phyloP scores from a whole-genome alignment of 2,329 filamentous ascomycete species.

The Aplosporella prunicola region DNA sequence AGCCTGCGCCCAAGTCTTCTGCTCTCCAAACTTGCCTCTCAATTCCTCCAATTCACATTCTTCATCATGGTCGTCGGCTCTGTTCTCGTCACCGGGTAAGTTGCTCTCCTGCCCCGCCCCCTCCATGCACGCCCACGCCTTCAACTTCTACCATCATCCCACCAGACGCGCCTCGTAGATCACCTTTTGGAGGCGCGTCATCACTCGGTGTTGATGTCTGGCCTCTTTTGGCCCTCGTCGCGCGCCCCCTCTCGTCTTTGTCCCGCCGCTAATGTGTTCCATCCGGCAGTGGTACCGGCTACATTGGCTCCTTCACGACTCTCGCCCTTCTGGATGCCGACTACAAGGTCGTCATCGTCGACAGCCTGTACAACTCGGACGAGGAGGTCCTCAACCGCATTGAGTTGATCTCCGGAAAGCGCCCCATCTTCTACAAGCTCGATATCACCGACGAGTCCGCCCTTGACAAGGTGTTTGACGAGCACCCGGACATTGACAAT shows the following conservation, averaged over 20 bases:
- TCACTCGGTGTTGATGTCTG: too few relatives aligned
- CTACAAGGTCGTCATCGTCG: slow-evolving; percentile 93
- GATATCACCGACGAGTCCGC: slow-evolving; percentile 81
- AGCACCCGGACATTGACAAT: slow-evolving; percentile 89
- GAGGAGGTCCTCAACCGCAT: slow-evolving; percentile 87
- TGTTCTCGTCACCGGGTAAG: slow-evolving; percentile 86
- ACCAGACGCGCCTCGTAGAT: too few relatives aligned
- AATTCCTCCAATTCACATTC: background rate
- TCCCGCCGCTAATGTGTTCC: background rate
- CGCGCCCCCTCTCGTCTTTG: too few relatives aligned
- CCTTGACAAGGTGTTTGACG: slow-evolving; percentile 77
- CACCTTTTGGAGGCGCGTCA: too few relatives aligned
- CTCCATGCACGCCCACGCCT: slow-evolving; percentile 2
- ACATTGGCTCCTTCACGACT: slow-evolving; percentile 96
- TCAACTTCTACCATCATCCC: background rate
- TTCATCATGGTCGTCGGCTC: slow-evolving; percentile 66
- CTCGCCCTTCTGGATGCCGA: slow-evolving; percentile 85
- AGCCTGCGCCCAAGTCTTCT: background rate
- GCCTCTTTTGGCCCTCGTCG: too few relatives aligned
- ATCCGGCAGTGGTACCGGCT: slow-evolving; percentile 77
- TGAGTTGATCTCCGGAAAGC: slow-evolving; percentile 83
- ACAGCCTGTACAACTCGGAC: slow-evolving; percentile 96
- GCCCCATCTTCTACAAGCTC: slow-evolving; percentile 71
- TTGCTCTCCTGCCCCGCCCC: slow-evolving; percentile 13
- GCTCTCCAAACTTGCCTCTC: background rate